A percentile compares a stretch with the other conserved stretches of the same genome.
phyloP scores from a whole-genome alignment of 1,284 basidiomycete species.

The Hymenochaete sp. region DNA sequence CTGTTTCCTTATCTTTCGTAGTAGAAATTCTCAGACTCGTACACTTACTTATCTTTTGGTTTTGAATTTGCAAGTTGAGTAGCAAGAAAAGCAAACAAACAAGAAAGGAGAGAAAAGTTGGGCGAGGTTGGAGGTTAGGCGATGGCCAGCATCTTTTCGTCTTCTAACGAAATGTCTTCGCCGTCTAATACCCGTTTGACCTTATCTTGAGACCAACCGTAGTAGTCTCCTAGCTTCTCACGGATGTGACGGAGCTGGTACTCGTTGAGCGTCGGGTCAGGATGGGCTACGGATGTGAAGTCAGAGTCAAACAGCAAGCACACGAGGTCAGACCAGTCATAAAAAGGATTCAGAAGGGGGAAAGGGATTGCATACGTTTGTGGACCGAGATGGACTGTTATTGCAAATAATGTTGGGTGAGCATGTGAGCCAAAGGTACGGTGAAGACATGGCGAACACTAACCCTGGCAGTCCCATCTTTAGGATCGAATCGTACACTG shows the following conservation, averaged over 20 bases:
- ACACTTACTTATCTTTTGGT: too few species aligned
- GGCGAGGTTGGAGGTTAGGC: too few species aligned
- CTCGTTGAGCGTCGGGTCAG: constrained; percentile 53
- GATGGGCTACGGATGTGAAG: constrained; percentile 49
- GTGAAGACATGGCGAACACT: constrained; percentile 22
- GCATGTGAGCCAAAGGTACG: constrained; percentile 3
- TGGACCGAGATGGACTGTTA: constrained; percentile 64
- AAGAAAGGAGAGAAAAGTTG: too few species aligned
- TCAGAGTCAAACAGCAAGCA: constrained; percentile 1
- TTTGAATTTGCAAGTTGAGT: too few species aligned
- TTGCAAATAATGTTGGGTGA: neutral
- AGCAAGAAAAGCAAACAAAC: too few species aligned
- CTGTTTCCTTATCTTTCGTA: too few species aligned
- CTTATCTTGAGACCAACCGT: constrained; percentile 64
- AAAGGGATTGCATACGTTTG: constrained; percentile 48
- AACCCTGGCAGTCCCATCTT: constrained; percentile 46
- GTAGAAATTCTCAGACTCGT: too few species aligned
- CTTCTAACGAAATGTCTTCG: neutral
- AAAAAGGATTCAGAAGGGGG: neutral
- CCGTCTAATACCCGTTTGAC: constrained; percentile 27
- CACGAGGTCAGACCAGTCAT: neutral
- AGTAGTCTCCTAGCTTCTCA: constrained; percentile 49
- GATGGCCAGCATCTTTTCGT: too few species aligned
- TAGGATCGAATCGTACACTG: constrained; percentile 73
- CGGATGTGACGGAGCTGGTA: constrained; percentile 44